Evolutionary conservation across 768 basidiomycete species (phyloP).

Genomic region (Pholiota molesta): DNA sequence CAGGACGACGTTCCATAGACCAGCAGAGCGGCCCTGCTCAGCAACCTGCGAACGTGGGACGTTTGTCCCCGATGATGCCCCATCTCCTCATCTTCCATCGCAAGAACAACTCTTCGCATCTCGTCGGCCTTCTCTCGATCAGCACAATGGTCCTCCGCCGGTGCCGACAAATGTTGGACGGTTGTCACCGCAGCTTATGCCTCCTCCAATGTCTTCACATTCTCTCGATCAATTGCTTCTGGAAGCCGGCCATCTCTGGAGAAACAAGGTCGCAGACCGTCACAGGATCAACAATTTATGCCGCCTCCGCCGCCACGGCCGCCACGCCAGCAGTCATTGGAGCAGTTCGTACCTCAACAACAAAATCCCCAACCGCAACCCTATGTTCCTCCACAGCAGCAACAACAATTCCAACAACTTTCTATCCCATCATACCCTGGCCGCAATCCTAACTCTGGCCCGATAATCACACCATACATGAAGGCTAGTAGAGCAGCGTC

Average conservation of each 20-base stretch:
- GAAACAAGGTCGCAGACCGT: conserved; percentile 19
- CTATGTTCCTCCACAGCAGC: not conserved
- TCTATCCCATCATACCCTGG: conserved; percentile 24
- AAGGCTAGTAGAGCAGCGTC: conserved; percentile 34
- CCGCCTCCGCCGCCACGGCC: conserved; percentile 11
- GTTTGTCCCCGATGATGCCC: conserved; percentile 12
- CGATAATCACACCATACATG: conserved; percentile 47
- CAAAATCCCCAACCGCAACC: conserved; percentile 1
- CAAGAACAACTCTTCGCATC: conserved; percentile 23
- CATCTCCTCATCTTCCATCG: conserved; percentile 17
- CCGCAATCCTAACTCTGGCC: conserved; percentile 25
- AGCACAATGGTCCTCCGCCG: conserved; percentile 12
- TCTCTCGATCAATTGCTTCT: conserved; percentile 12
- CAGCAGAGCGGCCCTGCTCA: conserved; percentile 8
- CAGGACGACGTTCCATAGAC: conserved; percentile 17
- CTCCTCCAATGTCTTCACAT: conserved; percentile 17
- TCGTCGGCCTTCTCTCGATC: conserved; percentile 22
- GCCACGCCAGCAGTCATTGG: conserved; percentile 13
- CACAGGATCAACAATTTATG: conserved; percentile 15
- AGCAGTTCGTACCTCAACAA: conserved; percentile 15
- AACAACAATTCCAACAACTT: conserved; percentile 20
- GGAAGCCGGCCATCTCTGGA: conserved; percentile 5
- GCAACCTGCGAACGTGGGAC: not conserved
- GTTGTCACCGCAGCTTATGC: conserved; percentile 21
- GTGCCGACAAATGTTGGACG: conserved; percentile 18